A percentile compares a stretch with the other conserved stretches of the same genome.
Evolutionary conservation across 2,329 filamentous ascomycete genomes (phyloP).

Genomic region (Trematosphaeria pertusa): DNA sequence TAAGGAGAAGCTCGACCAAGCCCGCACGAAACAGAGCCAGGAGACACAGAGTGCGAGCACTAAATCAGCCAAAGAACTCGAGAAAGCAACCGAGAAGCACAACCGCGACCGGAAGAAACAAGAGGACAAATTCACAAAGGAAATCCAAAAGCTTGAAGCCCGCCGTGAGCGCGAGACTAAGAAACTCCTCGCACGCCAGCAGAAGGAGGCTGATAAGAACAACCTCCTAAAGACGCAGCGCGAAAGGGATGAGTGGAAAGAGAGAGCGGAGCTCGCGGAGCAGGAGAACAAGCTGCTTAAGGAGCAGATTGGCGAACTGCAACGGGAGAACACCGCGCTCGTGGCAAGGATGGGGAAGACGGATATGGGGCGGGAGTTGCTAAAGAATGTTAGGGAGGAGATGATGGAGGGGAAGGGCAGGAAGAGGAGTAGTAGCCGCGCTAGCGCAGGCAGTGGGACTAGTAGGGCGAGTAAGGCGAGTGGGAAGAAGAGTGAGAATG

Average conservation of each 20-base stretch:
- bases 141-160: slow-evolving; percentile 69
- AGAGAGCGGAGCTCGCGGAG: slow-evolving; percentile 55
- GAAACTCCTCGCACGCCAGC: slow-evolving; percentile 69
- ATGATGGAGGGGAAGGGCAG: slow-evolving; percentile 28
- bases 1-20: slow-evolving; percentile 67
- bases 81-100: slow-evolving; percentile 69
- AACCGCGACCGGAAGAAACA: slow-evolving; percentile 60
- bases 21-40: slow-evolving; percentile 59
- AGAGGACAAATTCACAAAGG: slow-evolving; percentile 49
- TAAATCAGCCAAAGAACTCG: slow-evolving; percentile 59
- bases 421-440: slow-evolving; percentile 33
- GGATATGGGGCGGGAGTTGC: slow-evolving; percentile 41
- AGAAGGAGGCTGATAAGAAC: slow-evolving; percentile 64
- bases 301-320: slow-evolving; percentile 61
- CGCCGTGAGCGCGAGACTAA: slow-evolving; percentile 69
- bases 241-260: slow-evolving; percentile 56
- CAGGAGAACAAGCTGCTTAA: slow-evolving; percentile 59
- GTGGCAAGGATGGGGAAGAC: slow-evolving; percentile 53
- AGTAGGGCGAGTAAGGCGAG: slow-evolving; percentile 32
- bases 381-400: slow-evolving; percentile 41
- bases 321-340: slow-evolving; percentile 64
- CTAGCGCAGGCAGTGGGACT: slow-evolving; percentile 29
- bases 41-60: slow-evolving; percentile 23
- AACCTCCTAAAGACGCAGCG: slow-evolving; percentile 55
- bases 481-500: slow-evolving; percentile 18